Base-by-base conservation (phyloP, 164 flowering plant genomes). In the Kingdonia uniflora region DNA sequence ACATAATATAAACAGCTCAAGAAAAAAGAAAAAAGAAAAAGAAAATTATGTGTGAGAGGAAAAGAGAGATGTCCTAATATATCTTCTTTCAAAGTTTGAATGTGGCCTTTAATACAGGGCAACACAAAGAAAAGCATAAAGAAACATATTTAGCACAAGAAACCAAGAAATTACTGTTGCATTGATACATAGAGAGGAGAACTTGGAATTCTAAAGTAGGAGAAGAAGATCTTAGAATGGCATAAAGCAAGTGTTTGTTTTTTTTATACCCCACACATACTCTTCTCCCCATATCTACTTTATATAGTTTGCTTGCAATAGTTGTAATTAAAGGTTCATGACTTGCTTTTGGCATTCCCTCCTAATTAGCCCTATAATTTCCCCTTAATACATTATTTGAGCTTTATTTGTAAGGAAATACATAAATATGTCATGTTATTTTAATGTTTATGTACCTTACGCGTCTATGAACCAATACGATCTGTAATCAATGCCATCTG, bases 171-270 rank as follows among this genome's bases (percentile, higher is more conserved):
- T 29, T 4, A 63, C 61, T 58, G 60, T 54, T 62, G 42, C 63
- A 68, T 70, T 66, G 20, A 8, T 44, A 68, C 79, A 68, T 72
- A 65, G 78, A 62, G 55, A 61, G 57, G 43, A 64, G 83, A 67
- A 74, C 80, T 69, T 69, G 76, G 76, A 76, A 72, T 69, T 76
- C 81, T 64, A 74, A 78, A 77, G 73, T 20, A 41, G 29, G 39
- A 56, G 60, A 63, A 68, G 60, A 63, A 68, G 75, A 76, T 68
- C 77, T 65, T 67, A 60, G 72, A 77, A 74, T 72, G 75, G 80
- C 73, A 73, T 71, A 81, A 81, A 81, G 82, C 76, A 65, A 68
- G 72, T 29, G 64, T 69, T 77, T 74, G 79, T 67, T 59, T 68
- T 65, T 65, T 29, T 3, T 55, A 57, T 54, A 57, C 68, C 60